These are phyloP conservation scores for Abrus pulchellus DNA, from an alignment of 306 rosid species.

Conservation along the genomic window DNA sequence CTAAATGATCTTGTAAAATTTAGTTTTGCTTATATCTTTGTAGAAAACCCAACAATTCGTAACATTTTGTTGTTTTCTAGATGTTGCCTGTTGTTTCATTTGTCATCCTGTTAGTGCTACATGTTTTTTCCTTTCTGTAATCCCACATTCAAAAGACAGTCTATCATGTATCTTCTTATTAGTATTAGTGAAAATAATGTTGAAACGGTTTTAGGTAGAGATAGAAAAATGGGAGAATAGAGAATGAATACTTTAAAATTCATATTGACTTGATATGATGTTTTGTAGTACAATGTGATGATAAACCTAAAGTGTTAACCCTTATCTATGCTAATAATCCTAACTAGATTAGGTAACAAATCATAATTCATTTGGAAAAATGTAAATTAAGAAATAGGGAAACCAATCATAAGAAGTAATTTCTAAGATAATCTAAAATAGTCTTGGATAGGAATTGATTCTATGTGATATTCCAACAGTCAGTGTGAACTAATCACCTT, in stretches of 20 bases:
- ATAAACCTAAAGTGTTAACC: background rate
- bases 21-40: background rate
- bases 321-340: background rate
- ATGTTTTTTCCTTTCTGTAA: constrained; percentile 15
- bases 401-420: background rate
- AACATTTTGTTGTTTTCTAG: background rate
- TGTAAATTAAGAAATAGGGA: background rate
- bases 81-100: constrained; percentile 24
- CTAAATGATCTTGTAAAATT: constrained; percentile 24
- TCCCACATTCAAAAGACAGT: constrained; percentile 19
- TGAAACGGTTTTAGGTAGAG: background rate
- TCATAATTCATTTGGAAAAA: background rate
- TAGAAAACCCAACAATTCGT: background rate
- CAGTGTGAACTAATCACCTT: constrained; percentile 16
- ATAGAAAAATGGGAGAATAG: background rate
- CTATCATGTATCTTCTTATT: background rate
- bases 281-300: background rate
- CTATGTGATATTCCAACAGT: background rate
- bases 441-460: background rate
- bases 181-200: background rate
- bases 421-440: background rate
- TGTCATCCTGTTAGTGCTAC: constrained; percentile 32
- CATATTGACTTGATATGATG: background rate
- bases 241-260: background rate
- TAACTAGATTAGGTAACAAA: background rate